Evolutionary conservation across 169 alveolate genomes (phyloP), one percentile per base, ranked within the genome.

Genomic region (Cryptosporidium parvum): DNA sequence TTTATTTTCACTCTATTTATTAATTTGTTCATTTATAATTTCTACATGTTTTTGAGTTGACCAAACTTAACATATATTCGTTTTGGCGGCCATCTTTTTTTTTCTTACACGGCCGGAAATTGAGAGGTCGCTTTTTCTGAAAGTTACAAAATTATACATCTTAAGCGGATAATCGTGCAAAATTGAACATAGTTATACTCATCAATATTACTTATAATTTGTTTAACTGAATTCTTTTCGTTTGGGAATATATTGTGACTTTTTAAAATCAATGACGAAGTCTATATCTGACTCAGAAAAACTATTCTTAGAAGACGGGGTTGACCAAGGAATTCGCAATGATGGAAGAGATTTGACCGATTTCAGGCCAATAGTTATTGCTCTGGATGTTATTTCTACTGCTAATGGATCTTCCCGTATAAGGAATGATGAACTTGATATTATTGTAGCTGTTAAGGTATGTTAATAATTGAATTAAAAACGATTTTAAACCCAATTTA

Each of bases 311-410:
- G 89, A 80, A 42, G 75, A 80, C 62, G 89, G 89, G 18, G 42
- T 80, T 80, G 89, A 80, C 23, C 89, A 80, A 29, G 89, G 89
- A 16, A 80, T 80, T 65, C 72, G 89, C 2, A 80, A 80, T 80
- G 89, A 80, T 16, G 89, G 89, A 26, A 80, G 89, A 65, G 75
- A 42, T 37, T 26, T 80, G 29, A 33, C 42, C 42, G 89, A 80
- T 48, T 80, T 80, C 48, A 80, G 89, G 18, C 52, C 51, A 10
- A 59, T 65, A 31, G 45, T 44, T 44, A 42, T 80, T 39, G 75
- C 56, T 62, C 62, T 80, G 2, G 89, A 65, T 80, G 89, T 80
- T n/a, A 59, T 80, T 80, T 44, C 75, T 18, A 42, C 89, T 42
- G 72, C 89, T 8, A 80, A 80, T 42, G 89, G 89, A 2, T 80